Base-by-base conservation (phyloP, 371 early-diverging fungal species). In the Syncephalastrum contaminatum region DNA sequence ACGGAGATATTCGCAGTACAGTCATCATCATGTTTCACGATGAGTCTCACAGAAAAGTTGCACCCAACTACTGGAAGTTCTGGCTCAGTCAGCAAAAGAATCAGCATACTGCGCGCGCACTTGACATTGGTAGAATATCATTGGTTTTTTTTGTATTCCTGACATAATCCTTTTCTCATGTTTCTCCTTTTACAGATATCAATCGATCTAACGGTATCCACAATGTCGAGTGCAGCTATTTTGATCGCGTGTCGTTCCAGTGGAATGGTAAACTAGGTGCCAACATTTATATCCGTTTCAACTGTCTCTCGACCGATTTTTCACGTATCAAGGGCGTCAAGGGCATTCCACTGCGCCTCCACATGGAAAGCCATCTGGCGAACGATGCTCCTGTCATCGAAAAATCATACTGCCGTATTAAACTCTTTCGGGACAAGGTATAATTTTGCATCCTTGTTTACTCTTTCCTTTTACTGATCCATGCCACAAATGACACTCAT, bases 241-340 rank as follows among this genome's bases (percentile, higher is more conserved):
- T 89, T 68, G 88, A 89, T 62, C 78, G 84, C 5, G 73, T 85
- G 19, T 67, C 78, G 8, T 83, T 87, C 63, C 72, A 79, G 27
- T 87, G 88, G 87, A 78, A 85, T 53, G 86, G 88, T 3, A 67
- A 70, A 22, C 69, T 75, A n/a, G 84, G 85, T 4, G 86, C 86
- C 43, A 84, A 80, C 49, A 67, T 89, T 16, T 70, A 78, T 62
- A 57, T 88, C 12, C 74, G 79, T 42, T 87, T 89, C 66, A 84
- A 87, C 60, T 87, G 87, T 59, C 67, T 89, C 5, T 88, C 88
- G 1, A 89, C 90, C 2, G 90, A 89, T 54, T 89, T 89, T 60
- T 83, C 86, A 25, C 65, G 85, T 4, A 84, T 87, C 63, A 89
- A 89, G 63, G 90, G 90, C 7, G 86, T 89, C 60, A 89, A 88